These are phyloP conservation scores for Backusella sp. DNA, from an alignment of 192 early-diverging fungal genomes.

Conservation along the genomic window DNA sequence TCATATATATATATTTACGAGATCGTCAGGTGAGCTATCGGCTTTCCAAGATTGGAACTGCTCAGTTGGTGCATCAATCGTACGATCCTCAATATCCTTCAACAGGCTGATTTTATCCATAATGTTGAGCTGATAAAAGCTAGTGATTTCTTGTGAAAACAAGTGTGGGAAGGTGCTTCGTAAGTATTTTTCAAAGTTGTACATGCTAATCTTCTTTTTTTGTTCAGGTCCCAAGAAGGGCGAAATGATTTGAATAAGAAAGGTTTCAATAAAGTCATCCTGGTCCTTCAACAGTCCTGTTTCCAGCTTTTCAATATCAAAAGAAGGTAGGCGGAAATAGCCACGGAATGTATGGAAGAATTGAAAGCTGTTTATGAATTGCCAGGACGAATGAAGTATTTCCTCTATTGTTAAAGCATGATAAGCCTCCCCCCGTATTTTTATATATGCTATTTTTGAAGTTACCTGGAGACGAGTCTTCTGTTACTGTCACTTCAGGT, in stretches of 20 bases:
- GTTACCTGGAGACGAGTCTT: slow-evolving; percentile 4
- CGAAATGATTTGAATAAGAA: slow-evolving; percentile 6
- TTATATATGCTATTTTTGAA: no score
- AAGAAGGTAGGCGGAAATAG: neutral
- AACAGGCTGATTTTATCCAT: slow-evolving; percentile 2
- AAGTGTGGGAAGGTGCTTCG: neutral
- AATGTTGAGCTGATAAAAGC: neutral
- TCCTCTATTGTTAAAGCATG: neutral
- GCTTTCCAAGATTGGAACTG: neutral
- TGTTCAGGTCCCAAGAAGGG: neutral
- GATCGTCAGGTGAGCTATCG: neutral
- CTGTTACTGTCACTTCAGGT: neutral
- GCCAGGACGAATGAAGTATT: slow-evolving; percentile 8
- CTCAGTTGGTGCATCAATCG: neutral
- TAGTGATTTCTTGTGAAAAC: neutral
- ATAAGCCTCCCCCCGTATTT: neutral
- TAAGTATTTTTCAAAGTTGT: neutral
- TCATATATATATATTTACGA: neutral
- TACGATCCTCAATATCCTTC: slow-evolving; percentile 1
- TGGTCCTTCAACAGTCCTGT: neutral
- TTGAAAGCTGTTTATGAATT: slow-evolving; percentile 9
- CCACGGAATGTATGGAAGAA: neutral
- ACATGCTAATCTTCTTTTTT: neutral
- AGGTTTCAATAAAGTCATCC: neutral
- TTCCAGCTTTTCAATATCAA: slow-evolving; percentile 4